Evolutionary conservation across 352 stramenopile genomes (phyloP).

Genomic region (Phytophthora sp.): DNA sequence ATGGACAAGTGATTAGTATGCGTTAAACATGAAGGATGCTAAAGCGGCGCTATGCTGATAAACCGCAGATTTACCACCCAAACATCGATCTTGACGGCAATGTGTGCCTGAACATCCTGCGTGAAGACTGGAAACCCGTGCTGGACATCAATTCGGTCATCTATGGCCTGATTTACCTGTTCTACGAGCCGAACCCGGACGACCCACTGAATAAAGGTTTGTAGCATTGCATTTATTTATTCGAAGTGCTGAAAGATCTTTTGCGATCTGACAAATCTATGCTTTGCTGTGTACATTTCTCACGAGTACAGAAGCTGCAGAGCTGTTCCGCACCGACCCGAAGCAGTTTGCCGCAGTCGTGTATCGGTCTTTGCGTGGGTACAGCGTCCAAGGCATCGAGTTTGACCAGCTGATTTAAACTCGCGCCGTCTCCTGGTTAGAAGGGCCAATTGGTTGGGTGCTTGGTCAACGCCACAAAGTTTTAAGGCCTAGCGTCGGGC

Average conservation of each 20-base stretch:
- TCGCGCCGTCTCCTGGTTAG: slow-evolving; percentile 12
- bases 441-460: slow-evolving; percentile 19
- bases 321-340: slow-evolving; percentile 95
- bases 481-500: slow-evolving; percentile 26
- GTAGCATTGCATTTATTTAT: not conserved
- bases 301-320: slow-evolving; percentile 90
- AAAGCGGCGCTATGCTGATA: slow-evolving; percentile 1
- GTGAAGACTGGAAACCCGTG: slow-evolving; percentile 99
- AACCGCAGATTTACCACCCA: slow-evolving; percentile 96
- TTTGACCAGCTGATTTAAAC: slow-evolving; percentile 84
- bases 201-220: slow-evolving; percentile 96
- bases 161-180: slow-evolving; percentile 99
- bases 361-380: slow-evolving; percentile 80
- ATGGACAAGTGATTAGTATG: not conserved
- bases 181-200: slow-evolving; percentile 99
- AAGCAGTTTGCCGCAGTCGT: slow-evolving; percentile 93
- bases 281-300: not conserved
- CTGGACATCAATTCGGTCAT: slow-evolving; percentile 99
- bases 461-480: slow-evolving; percentile 10
- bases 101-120: slow-evolving; percentile 97
- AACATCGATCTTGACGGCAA: slow-evolving; percentile 99
- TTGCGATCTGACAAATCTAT: slow-evolving; percentile 5
- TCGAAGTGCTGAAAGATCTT: not conserved
- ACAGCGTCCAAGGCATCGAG: slow-evolving; percentile 82
- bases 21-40: slow-evolving; percentile 6